Evolutionary conservation across 306 rosid genomes (phyloP).

Genomic region (Urtica urens): DNA sequence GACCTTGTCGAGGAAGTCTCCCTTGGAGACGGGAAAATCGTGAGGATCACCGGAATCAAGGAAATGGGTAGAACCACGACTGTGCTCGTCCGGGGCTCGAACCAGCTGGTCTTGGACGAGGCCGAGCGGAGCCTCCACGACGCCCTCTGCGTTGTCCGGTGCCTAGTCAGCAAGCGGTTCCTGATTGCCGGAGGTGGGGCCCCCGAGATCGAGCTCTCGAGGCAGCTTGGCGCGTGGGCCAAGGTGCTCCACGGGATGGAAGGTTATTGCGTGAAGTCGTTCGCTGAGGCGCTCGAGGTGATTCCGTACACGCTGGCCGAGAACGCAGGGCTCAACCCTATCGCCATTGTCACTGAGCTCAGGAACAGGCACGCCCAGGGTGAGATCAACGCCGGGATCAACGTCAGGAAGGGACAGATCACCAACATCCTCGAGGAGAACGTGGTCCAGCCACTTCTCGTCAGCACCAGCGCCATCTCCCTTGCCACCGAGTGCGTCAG

Average conservation of each 20-base stretch:
- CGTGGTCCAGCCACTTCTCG: slow-evolving; percentile 98
- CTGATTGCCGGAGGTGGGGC: slow-evolving; percentile 98
- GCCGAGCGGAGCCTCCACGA: slow-evolving; percentile 95
- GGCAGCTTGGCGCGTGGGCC: slow-evolving; percentile 99
- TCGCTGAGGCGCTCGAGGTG: slow-evolving; percentile 98
- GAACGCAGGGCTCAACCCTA: slow-evolving; percentile 92
- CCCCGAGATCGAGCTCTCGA: slow-evolving; percentile 85
- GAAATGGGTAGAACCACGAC: slow-evolving; percentile 90
- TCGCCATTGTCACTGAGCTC: slow-evolving; percentile 89
- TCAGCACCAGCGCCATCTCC: slow-evolving; percentile 89
- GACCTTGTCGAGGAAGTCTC: slow-evolving; percentile 90
- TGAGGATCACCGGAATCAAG: slow-evolving; percentile 78
- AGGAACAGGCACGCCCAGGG: slow-evolving; percentile 95
- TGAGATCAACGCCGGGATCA: slow-evolving; percentile 86
- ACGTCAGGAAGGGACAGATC: slow-evolving; percentile 99
- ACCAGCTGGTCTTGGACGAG: slow-evolving; percentile 74
- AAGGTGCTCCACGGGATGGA: slow-evolving; percentile 98
- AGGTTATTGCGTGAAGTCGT: slow-evolving; percentile 73
- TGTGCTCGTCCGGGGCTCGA: slow-evolving; percentile 86
- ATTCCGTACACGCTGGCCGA: slow-evolving; percentile 90
- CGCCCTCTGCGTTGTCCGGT: slow-evolving; percentile 93
- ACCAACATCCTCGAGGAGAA: slow-evolving; percentile 98
- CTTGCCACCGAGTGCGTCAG: slow-evolving; percentile 94
- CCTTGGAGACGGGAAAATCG: slow-evolving; percentile 90
- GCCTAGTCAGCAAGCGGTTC: slow-evolving; percentile 81